Evolutionary conservation across 768 basidiomycete species (phyloP).

Genomic region (Tephrocybe rancida): DNA sequence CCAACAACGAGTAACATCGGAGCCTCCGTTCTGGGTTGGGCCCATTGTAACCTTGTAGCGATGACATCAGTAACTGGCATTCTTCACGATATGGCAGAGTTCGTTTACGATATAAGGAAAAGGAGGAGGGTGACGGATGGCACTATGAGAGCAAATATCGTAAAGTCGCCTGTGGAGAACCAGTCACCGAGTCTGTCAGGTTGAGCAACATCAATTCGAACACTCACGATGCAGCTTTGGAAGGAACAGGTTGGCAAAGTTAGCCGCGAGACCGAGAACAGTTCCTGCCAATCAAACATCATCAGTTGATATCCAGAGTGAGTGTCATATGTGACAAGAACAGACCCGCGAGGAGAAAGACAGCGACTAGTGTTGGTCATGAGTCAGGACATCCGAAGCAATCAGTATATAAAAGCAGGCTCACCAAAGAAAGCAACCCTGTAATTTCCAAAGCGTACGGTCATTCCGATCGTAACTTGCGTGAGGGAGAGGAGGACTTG

Average conservation of each 20-base stretch:
- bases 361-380: conserved; percentile 32
- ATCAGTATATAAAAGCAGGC: conserved; percentile 1
- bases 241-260: conserved; percentile 70
- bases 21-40: conserved; percentile 66
- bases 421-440: conserved; percentile 53
- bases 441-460: conserved; percentile 60
- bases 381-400: conserved; percentile 1
- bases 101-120: conserved; percentile 59
- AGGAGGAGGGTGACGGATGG: conserved; percentile 66
- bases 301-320: conserved; percentile 4
- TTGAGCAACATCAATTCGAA: conserved; percentile 4
- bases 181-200: background rate
- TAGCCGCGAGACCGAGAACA: conserved; percentile 69
- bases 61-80: conserved; percentile 6
- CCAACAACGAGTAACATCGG: conserved; percentile 54
- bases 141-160: conserved; percentile 67
- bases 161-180: conserved; percentile 58
- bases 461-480: conserved; percentile 43
- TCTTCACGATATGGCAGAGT: background rate
- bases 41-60: conserved; percentile 62
- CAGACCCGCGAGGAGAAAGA: conserved; percentile 48
- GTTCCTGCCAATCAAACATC: conserved; percentile 32
- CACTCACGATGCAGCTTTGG: conserved; percentile 64
- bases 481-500: background rate
- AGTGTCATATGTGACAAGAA: background rate